A percentile compares a stretch with the other conserved stretches of the same genome.
Evolutionary conservation across 345 rosid species (phyloP).

Genomic region (Ceriops decandra): DNA sequence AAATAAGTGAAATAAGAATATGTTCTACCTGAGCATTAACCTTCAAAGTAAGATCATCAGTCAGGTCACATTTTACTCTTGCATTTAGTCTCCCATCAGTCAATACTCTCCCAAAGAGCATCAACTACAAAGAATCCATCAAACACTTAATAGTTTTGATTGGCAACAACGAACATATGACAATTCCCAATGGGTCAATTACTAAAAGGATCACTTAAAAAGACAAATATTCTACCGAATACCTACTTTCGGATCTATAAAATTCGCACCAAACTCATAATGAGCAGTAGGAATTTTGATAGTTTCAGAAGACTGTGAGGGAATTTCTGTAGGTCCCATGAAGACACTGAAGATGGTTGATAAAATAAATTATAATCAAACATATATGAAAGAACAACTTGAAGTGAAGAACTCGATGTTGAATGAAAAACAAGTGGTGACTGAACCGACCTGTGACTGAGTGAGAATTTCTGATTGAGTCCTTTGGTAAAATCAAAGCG

Average conservation of each 20-base stretch:
- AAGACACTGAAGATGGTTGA: conserved; percentile 47
- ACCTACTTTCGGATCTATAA: conserved; percentile 67
- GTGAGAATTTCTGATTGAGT: conserved; percentile 77
- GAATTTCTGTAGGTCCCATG: conserved; percentile 92
- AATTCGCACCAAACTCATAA: conserved; percentile 95
- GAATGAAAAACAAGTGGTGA: background rate
- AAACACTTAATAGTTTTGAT: background rate
- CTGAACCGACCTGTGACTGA: conserved; percentile 72
- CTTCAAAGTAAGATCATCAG: conserved; percentile 67
- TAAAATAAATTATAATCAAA: conserved; percentile 7
- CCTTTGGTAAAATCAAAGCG: conserved; percentile 93
- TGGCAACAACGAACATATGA: background rate
- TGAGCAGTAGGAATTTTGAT: conserved; percentile 85
- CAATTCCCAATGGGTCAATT: background rate
- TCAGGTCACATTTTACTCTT: conserved; percentile 81
- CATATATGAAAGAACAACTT: background rate
- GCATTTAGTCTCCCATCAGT: conserved; percentile 90
- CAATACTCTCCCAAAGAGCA: conserved; percentile 90
- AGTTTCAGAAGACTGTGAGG: conserved; percentile 81
- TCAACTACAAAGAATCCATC: conserved; percentile 39
- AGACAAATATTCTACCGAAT: background rate
- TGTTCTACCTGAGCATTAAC: conserved; percentile 76
- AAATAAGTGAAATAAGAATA: conserved; percentile 6
- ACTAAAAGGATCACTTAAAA: background rate
- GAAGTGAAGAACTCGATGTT: background rate